Conservation (phyloP, 83 land plant species). For the Diphasiastrum complanatum region DNA sequence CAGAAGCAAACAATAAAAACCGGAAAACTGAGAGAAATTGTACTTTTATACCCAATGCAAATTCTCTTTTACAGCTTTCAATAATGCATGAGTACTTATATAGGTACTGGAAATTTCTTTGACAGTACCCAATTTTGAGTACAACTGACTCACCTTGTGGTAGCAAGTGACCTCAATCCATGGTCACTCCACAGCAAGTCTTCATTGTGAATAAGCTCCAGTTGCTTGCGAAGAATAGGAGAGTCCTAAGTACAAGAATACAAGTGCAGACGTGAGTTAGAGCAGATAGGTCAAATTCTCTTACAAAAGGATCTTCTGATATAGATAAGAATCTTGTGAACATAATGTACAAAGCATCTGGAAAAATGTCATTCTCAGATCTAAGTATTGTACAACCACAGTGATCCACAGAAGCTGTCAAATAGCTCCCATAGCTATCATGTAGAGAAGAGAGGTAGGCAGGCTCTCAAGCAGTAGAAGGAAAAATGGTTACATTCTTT, state of each 20-base stretch:
- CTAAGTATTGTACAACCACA: neutral
- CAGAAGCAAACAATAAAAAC: too few species aligned
- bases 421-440: neutral
- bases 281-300: neutral
- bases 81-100: neutral
- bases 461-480: too few species aligned
- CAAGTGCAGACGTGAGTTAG: neutral
- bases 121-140: neutral
- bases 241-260: conserved; percentile 51
- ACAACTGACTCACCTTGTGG: conserved; percentile 53
- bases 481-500: neutral
- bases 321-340: neutral
- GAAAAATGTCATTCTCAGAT: too few species aligned
- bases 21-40: neutral
- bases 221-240: conserved; percentile 57
- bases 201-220: conserved; percentile 58
- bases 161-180: conserved; percentile 89
- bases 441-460: neutral
- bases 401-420: neutral
- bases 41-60: neutral
- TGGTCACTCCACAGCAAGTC: conserved; percentile 76
- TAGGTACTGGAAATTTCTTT: neutral
- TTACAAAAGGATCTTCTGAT: neutral
- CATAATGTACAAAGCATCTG: too few species aligned
- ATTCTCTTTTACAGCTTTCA: neutral